Base-by-base conservation (phyloP, 108 stramenopile species). In the Cylindrotheca fusiformis region DNA sequence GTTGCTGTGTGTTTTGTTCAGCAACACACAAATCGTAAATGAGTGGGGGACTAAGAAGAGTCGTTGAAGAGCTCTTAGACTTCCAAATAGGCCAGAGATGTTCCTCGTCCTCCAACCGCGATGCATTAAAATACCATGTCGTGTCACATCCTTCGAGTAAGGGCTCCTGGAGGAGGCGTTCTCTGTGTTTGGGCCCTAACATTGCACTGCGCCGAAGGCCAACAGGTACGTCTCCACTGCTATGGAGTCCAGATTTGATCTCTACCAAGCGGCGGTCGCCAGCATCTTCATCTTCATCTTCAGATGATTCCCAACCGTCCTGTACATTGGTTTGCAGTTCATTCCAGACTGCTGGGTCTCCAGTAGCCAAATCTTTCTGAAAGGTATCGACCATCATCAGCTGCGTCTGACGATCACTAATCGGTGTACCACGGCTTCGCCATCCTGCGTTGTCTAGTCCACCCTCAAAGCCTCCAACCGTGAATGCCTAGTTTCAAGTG, bases 401-500 rank as follows among this genome's bases (percentile, higher is more conserved):
- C 52, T 84, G 83, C 17, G 73, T 66, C 8, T 77, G 68, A 29
- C 79, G 67, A 53, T 80, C 67, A 4, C 76, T 57, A 65, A 80
- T 71, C 3, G 50, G 32, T 24, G 83, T 84, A 22, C 83, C 83
- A 17, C 79, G 63, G 30, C 52, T 58, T 24, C 46, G 52, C 79
- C 79, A 84, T 32, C 83, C 83, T 14, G 30, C 63, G 52, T 68
- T 71, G n/a, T 80, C 76, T 10, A 68, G 70, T 3, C 54, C 47
- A 4, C 74, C 59, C 3, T 64, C 51, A 48, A 80, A 80, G 4
- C 74, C 65, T 23, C 83, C 83, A 21, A 75, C 60, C 45, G 41
- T 57, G 31, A 77, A 41, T 41, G 10, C 36, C 36, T 41, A 41
- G 14, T 41, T 10, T 10, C 14, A 41, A 41, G n/a, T n/a, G n/a